Evolutionary conservation across 1,284 basidiomycete species (phyloP).

Genomic region (Ceraceosorus guamensis): DNA sequence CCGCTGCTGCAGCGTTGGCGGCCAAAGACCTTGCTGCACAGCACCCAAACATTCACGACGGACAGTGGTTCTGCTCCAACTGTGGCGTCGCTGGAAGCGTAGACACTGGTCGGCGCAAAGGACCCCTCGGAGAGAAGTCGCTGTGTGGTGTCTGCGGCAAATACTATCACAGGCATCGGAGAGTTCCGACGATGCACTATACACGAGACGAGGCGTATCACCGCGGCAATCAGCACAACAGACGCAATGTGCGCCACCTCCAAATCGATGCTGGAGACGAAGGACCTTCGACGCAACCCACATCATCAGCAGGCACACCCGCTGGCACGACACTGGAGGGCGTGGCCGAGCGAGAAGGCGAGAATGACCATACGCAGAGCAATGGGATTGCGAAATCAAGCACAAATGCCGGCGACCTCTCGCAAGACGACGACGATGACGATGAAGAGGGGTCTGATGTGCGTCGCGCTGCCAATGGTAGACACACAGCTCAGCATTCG

Average conservation of each 20-base stretch:
- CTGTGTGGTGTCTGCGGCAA: slow-evolving; percentile 84
- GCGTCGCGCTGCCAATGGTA: neutral
- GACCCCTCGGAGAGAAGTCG: slow-evolving; percentile 78
- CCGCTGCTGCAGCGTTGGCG: neutral
- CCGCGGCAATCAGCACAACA: slow-evolving; percentile 16
- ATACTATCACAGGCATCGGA: slow-evolving; percentile 50
- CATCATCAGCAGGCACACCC: slow-evolving; percentile 26
- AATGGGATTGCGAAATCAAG: neutral
- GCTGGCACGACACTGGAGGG: slow-evolving; percentile 1
- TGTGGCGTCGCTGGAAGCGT: slow-evolving; percentile 43
- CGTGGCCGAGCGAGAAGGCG: neutral
- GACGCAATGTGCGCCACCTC: no score
- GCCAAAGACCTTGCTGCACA: slow-evolving; percentile 37
- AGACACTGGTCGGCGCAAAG: slow-evolving; percentile 55
- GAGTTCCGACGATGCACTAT: slow-evolving; percentile 34
- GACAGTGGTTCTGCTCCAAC: slow-evolving; percentile 46
- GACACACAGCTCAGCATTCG: neutral
- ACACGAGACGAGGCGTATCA: slow-evolving; percentile 37
- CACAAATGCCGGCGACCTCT: no score
- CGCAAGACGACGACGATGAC: slow-evolving; percentile 5
- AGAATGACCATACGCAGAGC: neutral
- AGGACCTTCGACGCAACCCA: slow-evolving; percentile 18
- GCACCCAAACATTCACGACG: slow-evolving; percentile 43
- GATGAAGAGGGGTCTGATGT: slow-evolving; percentile 8
- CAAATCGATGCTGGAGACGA: neutral